Base-by-base conservation (phyloP, 164 flowering plant genomes). In the Dillenia turbinata region DNA sequence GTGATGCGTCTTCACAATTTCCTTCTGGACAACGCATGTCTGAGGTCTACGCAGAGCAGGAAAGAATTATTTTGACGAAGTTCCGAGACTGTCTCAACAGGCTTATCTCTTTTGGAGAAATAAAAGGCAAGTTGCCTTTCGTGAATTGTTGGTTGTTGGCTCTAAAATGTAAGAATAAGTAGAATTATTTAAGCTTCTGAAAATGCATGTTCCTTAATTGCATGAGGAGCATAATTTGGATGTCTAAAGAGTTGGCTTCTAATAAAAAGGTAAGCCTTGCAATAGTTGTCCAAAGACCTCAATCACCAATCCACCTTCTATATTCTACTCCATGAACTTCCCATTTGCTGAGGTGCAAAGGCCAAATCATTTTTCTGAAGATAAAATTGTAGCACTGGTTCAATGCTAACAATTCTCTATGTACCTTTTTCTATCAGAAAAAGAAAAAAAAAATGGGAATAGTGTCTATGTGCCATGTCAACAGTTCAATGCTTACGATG, bases 1-100 rank as follows among this genome's bases (percentile, higher is more conserved):
- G 73, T 54, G 69, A 60, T 51, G 59, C 73, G 8, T 66, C 87
- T 55, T 69, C 78, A 47, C 79, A 75, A 54, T 52, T 74, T 62
- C 80, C 86, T 17, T 43, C 56, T 56, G 85, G 85, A 49, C 85
- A 79, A 57, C 85, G 80, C 57, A 56, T 67, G 66, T 47, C 90
- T 47, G 96, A 88, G 58, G 59, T 78, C 52, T 87, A 84, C 76
- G 82, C 74, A 12, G 94, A 88, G 73, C 98, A 90, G 74, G 98
- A 93, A 69, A 82, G 84, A 72, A 62, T 81, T 54, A 79, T 90
- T 17, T 73, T 93, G 69, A 81, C 86, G 10, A 79, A 71, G 69
- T 81, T 88, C 61, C 78, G 94, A 12, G 96, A 87, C 66, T 85
- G 84, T 73, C 90, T 93, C 47, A 85, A 75, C 59, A 80, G 69